These are phyloP conservation scores for Wickerhamiella pararugosa DNA, from an alignment of 1,139 yeast species.

Conservation along the genomic window DNA sequence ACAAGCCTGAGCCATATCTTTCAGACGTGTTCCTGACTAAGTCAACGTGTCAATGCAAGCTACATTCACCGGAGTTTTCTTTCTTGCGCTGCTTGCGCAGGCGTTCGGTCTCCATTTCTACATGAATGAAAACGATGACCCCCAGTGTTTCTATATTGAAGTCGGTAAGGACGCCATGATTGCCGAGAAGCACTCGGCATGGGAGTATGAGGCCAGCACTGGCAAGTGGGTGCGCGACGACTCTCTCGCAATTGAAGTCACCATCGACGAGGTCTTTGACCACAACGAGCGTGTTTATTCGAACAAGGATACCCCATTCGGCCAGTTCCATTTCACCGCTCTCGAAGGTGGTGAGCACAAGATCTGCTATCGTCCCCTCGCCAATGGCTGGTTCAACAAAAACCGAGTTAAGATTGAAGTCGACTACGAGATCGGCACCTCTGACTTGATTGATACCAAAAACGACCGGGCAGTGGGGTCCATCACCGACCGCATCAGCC, in stretches of 20 bases:
- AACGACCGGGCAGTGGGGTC: slow-evolving; percentile 34
- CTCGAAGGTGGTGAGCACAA: slow-evolving; percentile 60
- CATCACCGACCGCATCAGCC: slow-evolving; percentile 38
- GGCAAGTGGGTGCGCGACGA: slow-evolving; percentile 33
- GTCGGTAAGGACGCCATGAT: slow-evolving; percentile 43
- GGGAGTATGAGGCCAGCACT: slow-evolving; percentile 35
- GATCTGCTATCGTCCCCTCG: slow-evolving; percentile 52
- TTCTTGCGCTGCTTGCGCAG: slow-evolving; percentile 4
- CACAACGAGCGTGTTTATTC: slow-evolving; percentile 52
- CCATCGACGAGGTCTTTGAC: slow-evolving; percentile 52
- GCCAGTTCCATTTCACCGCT: slow-evolving; percentile 56
- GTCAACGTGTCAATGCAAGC: neutral
- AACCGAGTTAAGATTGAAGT: slow-evolving; percentile 34
- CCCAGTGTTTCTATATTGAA: slow-evolving; percentile 54
- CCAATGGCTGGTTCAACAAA: slow-evolving; percentile 42
- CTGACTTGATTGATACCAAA: slow-evolving; percentile 35
- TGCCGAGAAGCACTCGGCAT: slow-evolving; percentile 45
- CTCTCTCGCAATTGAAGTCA: slow-evolving; percentile 34
- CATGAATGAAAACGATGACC: slow-evolving; percentile 37
- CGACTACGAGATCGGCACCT: slow-evolving; percentile 40
- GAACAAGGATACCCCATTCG: slow-evolving; percentile 43
- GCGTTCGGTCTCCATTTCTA: slow-evolving; percentile 32
- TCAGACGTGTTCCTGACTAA: neutral
- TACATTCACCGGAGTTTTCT: neutral
- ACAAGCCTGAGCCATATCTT: too few relatives aligned